A percentile compares a stretch with the other conserved stretches of the same genome.
Evolutionary conservation across 352 stramenopile species (phyloP).

Genomic region (Globisporangium nunn): DNA sequence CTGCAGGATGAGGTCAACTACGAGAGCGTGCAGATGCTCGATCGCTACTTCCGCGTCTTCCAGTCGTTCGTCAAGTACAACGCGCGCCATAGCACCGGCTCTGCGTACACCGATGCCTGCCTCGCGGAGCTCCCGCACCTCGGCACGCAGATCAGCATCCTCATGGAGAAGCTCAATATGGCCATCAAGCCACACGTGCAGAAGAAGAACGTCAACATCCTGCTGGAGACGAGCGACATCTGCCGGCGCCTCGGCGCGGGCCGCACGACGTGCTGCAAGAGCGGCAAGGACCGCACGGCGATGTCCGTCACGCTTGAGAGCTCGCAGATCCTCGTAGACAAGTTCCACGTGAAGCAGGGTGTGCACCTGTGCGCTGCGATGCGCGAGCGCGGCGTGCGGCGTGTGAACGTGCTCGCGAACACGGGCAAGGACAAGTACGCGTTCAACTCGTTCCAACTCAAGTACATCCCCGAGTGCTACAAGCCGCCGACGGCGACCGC

Average conservation of each 20-base stretch:
- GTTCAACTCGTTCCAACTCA: constrained; percentile 96
- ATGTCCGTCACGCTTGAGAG: constrained; percentile 97
- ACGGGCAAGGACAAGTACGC: constrained; percentile 92
- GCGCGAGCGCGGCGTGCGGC: constrained; percentile 77
- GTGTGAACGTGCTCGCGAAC: constrained; percentile 81
- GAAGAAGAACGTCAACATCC: constrained; percentile 84
- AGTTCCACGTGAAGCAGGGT: constrained; percentile 84
- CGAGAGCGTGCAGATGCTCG: constrained; percentile 60
- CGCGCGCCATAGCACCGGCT: constrained; percentile 9
- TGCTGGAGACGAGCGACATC: constrained; percentile 82
- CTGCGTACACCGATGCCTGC: constrained; percentile 15
- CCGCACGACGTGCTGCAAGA: constrained; percentile 95
- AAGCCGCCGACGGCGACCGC: constrained; percentile 80
- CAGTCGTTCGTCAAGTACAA: constrained; percentile 46
- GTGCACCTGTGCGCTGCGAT: constrained; percentile 83
- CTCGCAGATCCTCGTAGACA: constrained; percentile 85
- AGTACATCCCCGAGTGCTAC: constrained; percentile 94
- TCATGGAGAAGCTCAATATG: constrained; percentile 50
- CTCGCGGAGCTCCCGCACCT: constrained; percentile 39
- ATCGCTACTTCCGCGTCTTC: constrained; percentile 75
- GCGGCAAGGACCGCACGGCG: constrained; percentile 95
- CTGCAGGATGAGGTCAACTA: constrained; percentile 84
- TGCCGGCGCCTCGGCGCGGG: constrained; percentile 88
- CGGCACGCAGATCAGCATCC: constrained; percentile 44
- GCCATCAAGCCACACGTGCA: constrained; percentile 59